Evolutionary conservation across 805 yeast genomes (phyloP), one percentile per base, ranked within the genome.

Genomic region (Trichomonascus vanleenenianus): DNA sequence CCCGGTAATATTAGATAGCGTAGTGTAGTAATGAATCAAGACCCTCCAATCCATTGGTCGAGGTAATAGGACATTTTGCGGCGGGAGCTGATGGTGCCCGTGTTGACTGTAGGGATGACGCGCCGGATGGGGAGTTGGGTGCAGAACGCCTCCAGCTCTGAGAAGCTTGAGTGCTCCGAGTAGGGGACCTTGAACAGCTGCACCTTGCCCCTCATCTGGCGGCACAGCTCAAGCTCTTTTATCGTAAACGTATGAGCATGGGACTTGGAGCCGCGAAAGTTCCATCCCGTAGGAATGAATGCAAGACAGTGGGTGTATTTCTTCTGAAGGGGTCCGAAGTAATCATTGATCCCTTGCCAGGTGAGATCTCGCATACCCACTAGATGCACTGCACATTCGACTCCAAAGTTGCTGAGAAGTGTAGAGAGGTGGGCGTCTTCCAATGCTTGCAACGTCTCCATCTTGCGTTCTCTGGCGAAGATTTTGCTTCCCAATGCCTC

Each of bases 241-340:
- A 48, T 39, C 10, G 40, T 40, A 27, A 48, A 54, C 15, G 16
- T 20, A 1, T 43, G 40, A 51, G 48, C 31, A 35, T 51, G 50
- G 7, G 45, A 40, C 12, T 44, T 49, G 2, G 52, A 47, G 18
- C 62, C 61, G 12, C 68, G 57, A 60, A 75, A 83, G 1, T 87
- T 72, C 97, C 97, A 93, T 0, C 97, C 97, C 0, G 97, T 88
- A 0, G 97, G 97, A 42, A 78, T 70, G 31, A 85, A 68, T 0
- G 85, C 95, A n/a, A 84, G 70, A 36, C 86, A 72, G 40, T 77
- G 70, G 43, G 78, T 79, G 58, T 74, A 83, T 36, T 67, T 63
- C 22, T 60, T 63, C 34, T 65, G 66, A 49, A 72, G 73, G 25
- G 61, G 63, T 50, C 70, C 69, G 66, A 75, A 76, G 50, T 81